Evolutionary conservation across 2,329 filamentous ascomycete species (phyloP).

Genomic region (Venturia pyrina): DNA sequence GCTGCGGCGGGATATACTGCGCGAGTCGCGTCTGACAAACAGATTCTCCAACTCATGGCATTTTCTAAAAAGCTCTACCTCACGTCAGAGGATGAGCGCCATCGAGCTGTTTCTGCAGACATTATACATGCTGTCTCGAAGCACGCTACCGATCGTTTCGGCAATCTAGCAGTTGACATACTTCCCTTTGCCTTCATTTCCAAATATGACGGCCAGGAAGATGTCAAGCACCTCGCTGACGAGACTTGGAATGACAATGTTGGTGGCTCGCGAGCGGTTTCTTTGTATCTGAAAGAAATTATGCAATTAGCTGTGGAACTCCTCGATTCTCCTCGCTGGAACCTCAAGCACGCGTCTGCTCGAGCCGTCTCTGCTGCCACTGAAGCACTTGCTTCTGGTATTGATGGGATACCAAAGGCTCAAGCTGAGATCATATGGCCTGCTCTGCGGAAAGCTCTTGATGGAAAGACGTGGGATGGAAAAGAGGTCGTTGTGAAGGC

Average conservation of each 20-base stretch:
- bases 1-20: slow-evolving; percentile 78
- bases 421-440: slow-evolving; percentile 67
- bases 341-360: slow-evolving; percentile 78
- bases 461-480: slow-evolving; percentile 83
- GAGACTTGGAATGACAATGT: slow-evolving; percentile 89
- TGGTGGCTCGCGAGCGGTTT: slow-evolving; percentile 69
- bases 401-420: slow-evolving; percentile 48
- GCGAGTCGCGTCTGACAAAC: slow-evolving; percentile 49
- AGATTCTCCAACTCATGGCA: slow-evolving; percentile 43
- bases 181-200: slow-evolving; percentile 83
- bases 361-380: slow-evolving; percentile 68
- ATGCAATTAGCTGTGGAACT: slow-evolving; percentile 55
- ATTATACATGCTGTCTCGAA: slow-evolving; percentile 77
- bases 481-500: slow-evolving; percentile 78
- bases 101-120: slow-evolving; percentile 68
- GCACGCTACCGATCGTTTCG: slow-evolving; percentile 81
- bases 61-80: slow-evolving; percentile 66
- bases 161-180: slow-evolving; percentile 60
- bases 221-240: slow-evolving; percentile 67
- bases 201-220: slow-evolving; percentile 74
- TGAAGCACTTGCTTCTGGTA: slow-evolving; percentile 35
- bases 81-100: slow-evolving; percentile 63
- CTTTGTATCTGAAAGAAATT: slow-evolving; percentile 79
- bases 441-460: slow-evolving; percentile 67
- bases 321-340: slow-evolving; percentile 76